These are phyloP conservation scores for Calycina marina DNA, from an alignment of 2,329 filamentous ascomycete species.

Conservation along the genomic window DNA sequence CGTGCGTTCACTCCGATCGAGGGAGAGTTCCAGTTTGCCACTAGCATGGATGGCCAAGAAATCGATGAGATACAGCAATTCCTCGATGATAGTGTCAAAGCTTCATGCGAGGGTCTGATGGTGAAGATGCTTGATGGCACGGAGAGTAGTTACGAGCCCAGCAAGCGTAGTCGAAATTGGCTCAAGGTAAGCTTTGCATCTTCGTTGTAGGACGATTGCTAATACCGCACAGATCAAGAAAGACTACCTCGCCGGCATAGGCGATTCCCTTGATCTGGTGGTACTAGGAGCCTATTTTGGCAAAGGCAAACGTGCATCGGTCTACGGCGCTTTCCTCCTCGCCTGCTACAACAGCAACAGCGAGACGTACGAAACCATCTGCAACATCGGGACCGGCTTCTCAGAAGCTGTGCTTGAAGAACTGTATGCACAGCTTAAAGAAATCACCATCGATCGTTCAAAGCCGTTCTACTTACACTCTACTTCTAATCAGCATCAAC, in stretches of 20 bases:
- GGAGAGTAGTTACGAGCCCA: conserved; percentile 91
- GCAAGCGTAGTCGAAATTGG: conserved; percentile 94
- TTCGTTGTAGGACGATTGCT: no score
- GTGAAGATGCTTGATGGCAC: conserved; percentile 96
- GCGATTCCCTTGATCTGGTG: conserved; percentile 91
- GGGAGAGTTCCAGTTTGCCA: conserved; percentile 85
- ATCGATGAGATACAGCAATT: conserved; percentile 87
- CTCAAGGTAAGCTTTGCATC: conserved; percentile 52
- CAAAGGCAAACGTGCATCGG: conserved; percentile 86
- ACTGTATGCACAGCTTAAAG: conserved; percentile 59
- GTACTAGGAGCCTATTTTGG: conserved; percentile 90
- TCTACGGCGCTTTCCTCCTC: conserved; percentile 90
- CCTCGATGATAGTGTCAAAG: conserved; percentile 87
- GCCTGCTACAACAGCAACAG: conserved; percentile 76
- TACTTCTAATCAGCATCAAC: conserved; percentile 74
- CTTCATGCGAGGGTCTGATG: conserved; percentile 94
- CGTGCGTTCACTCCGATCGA: conserved; percentile 62
- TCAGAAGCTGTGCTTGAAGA: conserved; percentile 88
- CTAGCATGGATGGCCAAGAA: conserved; percentile 72
- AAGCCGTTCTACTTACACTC: conserved; percentile 94
- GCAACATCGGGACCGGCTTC: conserved; percentile 97
- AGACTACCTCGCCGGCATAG: conserved; percentile 86
- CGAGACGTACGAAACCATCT: conserved; percentile 86
- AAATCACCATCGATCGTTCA: conserved; percentile 70
- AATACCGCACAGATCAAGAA: conserved; percentile 64